These are phyloP conservation scores for Cardiospermum halicacabum DNA, from an alignment of 345 rosid species.

Conservation along the genomic window DNA sequence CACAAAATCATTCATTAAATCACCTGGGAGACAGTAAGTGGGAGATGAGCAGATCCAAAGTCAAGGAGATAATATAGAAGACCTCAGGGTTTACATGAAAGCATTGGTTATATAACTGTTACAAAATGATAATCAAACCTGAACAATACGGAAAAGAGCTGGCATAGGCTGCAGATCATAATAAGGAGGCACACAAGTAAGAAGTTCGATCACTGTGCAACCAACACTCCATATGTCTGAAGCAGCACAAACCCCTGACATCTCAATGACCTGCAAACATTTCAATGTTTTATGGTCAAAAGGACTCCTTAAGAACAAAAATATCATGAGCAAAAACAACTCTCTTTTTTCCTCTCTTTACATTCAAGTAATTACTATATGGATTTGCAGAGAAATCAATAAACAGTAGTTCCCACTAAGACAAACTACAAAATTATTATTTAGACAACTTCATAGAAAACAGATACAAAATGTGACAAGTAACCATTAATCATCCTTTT, in stretches of 20 bases:
- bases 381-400: neutral
- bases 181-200: constrained; percentile 96
- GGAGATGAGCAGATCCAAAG: constrained; percentile 10
- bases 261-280: constrained; percentile 86
- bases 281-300: constrained; percentile 15
- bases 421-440: constrained; percentile 1
- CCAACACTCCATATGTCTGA: constrained; percentile 99
- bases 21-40: neutral
- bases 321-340: neutral
- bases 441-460: neutral
- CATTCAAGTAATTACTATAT: neutral
- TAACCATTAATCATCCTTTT: neutral
- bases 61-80: neutral
- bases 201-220: constrained; percentile 97
- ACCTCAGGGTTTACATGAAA: constrained; percentile 12
- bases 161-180: constrained; percentile 98
- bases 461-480: neutral
- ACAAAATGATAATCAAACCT: constrained; percentile 46
- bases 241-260: constrained; percentile 99
- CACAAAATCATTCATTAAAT: neutral
- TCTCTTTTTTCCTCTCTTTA: neutral
- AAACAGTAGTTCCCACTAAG: neutral
- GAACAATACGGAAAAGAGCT: constrained; percentile 96
- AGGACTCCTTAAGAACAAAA: constrained; percentile 4
- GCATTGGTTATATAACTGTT: neutral